These are phyloP conservation scores for Amaranthus cruentus DNA, from an alignment of 148 eudicot genomes.

Conservation along the genomic window DNA sequence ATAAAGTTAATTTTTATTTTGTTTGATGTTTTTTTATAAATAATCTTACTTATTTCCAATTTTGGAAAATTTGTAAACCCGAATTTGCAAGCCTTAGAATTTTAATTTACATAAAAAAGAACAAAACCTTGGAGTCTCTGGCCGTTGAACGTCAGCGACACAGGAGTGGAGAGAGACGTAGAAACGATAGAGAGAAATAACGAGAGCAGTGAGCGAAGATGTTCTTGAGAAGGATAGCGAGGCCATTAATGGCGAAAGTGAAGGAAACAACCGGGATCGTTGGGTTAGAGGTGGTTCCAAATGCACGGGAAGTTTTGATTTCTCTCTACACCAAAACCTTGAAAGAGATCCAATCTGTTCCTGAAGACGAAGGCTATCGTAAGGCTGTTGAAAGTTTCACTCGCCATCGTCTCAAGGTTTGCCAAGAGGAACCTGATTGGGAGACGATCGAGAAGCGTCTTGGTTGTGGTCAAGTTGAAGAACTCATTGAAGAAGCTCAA, in stretches of 20 bases:
- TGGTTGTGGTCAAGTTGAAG: constrained; percentile 89
- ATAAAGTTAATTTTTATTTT: too few relatives aligned
- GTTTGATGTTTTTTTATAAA: too few relatives aligned
- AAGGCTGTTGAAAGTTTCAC: constrained; percentile 95
- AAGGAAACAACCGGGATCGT: constrained; percentile 96
- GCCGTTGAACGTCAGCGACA: constrained; percentile 7
- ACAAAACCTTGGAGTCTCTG: neutral
- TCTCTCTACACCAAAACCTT: constrained; percentile 77
- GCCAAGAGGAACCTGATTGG: constrained; percentile 73
- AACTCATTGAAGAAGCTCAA: constrained; percentile 78
- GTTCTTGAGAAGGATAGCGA: constrained; percentile 66
- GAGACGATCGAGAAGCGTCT: constrained; percentile 67
- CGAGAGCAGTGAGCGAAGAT: constrained; percentile 26
- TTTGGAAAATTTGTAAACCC: too few relatives aligned
- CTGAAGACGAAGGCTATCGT: constrained; percentile 80
- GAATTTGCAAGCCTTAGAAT: too few relatives aligned
- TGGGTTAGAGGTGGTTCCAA: constrained; percentile 82
- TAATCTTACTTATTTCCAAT: too few relatives aligned
- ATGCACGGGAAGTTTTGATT: constrained; percentile 73
- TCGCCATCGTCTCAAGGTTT: constrained; percentile 69
- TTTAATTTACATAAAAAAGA: too few relatives aligned
- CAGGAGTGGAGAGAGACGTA: neutral
- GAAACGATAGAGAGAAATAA: constrained; percentile 3
- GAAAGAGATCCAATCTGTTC: constrained; percentile 76
- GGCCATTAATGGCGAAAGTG: constrained; percentile 80